Conservation (phyloP, 2,329 filamentous ascomycete genomes). For the Fusarium fujikuroi region DNA sequence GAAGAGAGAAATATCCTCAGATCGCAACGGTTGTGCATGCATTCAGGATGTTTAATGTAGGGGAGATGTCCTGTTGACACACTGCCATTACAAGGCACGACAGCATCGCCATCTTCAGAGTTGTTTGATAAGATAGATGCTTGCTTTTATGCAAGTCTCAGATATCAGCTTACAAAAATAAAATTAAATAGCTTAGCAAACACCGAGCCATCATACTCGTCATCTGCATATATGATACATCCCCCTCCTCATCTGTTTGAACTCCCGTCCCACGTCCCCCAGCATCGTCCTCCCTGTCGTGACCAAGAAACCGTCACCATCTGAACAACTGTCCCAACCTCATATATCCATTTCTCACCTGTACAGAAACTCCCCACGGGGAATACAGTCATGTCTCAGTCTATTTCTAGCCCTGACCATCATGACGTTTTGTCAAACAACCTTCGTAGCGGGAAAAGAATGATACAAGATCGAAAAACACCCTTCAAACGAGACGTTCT, state of each 20-base stretch:
- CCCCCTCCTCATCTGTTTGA: constrained; percentile 32
- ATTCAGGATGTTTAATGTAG: neutral
- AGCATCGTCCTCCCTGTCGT: constrained; percentile 35
- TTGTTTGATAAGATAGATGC: neutral
- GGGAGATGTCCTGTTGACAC: neutral
- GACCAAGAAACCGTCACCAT: constrained; percentile 20
- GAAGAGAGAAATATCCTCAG: neutral
- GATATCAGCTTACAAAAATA: neutral
- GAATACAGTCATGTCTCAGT: constrained; percentile 19
- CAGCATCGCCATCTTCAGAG: neutral
- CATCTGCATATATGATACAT: neutral
- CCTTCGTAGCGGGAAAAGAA: neutral
- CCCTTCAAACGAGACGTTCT: constrained; percentile 19
- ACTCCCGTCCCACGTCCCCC: constrained; percentile 41
- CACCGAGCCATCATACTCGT: neutral
- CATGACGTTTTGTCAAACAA: constrained; percentile 28
- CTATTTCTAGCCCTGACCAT: constrained; percentile 32
- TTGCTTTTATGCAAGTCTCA: neutral
- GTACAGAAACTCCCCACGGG: constrained; percentile 8
- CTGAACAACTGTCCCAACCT: neutral
- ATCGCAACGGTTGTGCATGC: neutral
- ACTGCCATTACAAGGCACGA: neutral
- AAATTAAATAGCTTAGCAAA: neutral
- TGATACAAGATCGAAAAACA: constrained; percentile 4
- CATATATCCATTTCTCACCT: neutral